A percentile compares a stretch with the other conserved stretches of the same genome.
Evolutionary conservation across 2,329 filamentous ascomycete genomes (phyloP).

Genomic region (Ophiognomonia clavigignenti-juglandacearum): DNA sequence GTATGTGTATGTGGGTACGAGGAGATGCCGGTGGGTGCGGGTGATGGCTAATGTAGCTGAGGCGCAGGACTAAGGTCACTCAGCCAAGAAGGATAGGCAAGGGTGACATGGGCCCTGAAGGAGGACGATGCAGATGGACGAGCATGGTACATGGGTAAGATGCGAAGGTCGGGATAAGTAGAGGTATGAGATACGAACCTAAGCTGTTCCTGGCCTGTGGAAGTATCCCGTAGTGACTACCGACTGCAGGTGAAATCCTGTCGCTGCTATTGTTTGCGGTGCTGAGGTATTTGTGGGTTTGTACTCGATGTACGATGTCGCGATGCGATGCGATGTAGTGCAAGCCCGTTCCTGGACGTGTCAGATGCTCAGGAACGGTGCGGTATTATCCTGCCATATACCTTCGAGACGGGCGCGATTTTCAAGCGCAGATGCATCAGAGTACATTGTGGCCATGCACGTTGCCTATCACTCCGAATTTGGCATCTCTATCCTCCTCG

Average conservation of each 20-base stretch:
- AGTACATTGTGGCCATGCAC: neutral
- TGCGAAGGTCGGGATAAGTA: neutral
- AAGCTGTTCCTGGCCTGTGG: neutral
- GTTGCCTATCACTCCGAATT: neutral
- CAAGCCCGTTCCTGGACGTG: neutral
- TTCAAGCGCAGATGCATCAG: neutral
- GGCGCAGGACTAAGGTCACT: conserved; percentile 14
- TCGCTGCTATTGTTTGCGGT: neutral
- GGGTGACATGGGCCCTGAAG: conserved; percentile 14
- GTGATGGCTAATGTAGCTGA: conserved; percentile 15
- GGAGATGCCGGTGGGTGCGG: conserved; percentile 3
- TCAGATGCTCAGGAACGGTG: neutral
- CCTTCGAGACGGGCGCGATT: neutral
- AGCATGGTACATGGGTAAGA: conserved; percentile 9
- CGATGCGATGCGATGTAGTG: neutral
- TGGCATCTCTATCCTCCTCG: neutral
- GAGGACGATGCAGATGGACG: conserved; percentile 7
- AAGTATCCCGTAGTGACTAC: neutral
- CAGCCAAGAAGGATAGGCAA: conserved; percentile 10
- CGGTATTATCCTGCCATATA: neutral
- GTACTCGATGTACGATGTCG: neutral
- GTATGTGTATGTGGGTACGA: conserved; percentile 4
- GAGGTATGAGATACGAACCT: conserved; percentile 11
- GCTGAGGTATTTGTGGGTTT: neutral
- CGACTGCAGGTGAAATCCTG: neutral